Percentiles rank a stretch among this genome's conserved stretches.
Evolutionary conservation across 1,284 basidiomycete genomes (phyloP).

Genomic region (Marasmius oreades): DNA sequence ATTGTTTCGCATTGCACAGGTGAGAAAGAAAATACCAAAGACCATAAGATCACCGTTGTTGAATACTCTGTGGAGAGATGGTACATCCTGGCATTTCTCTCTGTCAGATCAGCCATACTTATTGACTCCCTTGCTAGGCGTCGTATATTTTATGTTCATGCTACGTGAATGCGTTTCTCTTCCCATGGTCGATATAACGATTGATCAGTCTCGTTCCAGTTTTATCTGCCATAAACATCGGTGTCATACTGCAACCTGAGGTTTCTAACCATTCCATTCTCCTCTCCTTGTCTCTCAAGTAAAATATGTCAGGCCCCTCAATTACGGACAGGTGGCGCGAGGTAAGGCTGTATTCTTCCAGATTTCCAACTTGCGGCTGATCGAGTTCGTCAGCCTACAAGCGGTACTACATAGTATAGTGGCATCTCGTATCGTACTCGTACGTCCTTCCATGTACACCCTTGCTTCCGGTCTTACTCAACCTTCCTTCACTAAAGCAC

Average conservation of each 20-base stretch:
- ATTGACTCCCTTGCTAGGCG: slow-evolving; percentile 6
- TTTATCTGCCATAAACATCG: slow-evolving; percentile 19
- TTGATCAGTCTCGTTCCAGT: slow-evolving; percentile 2
- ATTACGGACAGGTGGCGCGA: slow-evolving; percentile 17
- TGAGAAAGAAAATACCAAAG: slow-evolving; percentile 15
- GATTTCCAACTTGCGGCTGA: background rate
- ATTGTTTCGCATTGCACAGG: slow-evolving; percentile 15
- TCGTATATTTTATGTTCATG: slow-evolving; percentile 24
- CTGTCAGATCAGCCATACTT: background rate
- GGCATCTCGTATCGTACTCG: slow-evolving; percentile 20
- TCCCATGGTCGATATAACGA: background rate
- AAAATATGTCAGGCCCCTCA: slow-evolving; percentile 12
- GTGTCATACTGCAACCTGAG: slow-evolving; percentile 15
- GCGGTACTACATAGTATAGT: slow-evolving; percentile 21
- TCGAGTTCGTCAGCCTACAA: slow-evolving; percentile 15
- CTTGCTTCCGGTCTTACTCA: background rate
- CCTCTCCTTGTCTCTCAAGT: background rate
- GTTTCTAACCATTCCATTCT: slow-evolving; percentile 7
- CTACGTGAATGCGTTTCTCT: slow-evolving; percentile 11
- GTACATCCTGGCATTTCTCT: slow-evolving; percentile 3
- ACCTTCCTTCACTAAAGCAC: background rate
- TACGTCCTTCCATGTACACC: slow-evolving; percentile 1
- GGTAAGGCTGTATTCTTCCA: slow-evolving; percentile 12
- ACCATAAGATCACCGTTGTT: slow-evolving; percentile 17
- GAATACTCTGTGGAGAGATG: slow-evolving; percentile 21